These are phyloP conservation scores for Penicillium thymicola DNA, from an alignment of 2,329 filamentous ascomycete species.

Conservation along the genomic window DNA sequence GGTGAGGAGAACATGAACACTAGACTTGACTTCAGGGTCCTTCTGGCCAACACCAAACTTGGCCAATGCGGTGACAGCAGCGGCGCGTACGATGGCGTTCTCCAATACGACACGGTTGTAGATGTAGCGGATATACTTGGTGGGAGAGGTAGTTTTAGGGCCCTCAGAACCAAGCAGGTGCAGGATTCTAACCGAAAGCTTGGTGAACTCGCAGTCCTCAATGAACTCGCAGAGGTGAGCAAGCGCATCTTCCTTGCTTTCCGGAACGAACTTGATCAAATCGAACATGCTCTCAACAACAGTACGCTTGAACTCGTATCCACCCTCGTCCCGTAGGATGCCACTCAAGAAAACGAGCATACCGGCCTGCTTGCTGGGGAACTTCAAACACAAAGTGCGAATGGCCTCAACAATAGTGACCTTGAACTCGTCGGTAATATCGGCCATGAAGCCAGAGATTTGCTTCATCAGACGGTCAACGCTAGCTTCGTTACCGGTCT, in stretches of 20 bases:
- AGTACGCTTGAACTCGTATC: constrained; percentile 96
- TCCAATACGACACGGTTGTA: constrained; percentile 98
- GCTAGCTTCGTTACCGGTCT: constrained; percentile 96
- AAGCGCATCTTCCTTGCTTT: constrained; percentile 72
- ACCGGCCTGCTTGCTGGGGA: constrained; percentile 94
- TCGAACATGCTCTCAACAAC: constrained; percentile 99
- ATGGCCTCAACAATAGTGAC: constrained; percentile 99
- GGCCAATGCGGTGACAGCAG: constrained; percentile 89
- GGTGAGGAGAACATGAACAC: constrained; percentile 86
- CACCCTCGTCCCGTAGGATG: constrained; percentile 94
- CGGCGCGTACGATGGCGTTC: constrained; percentile 91
- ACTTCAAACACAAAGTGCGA: constrained; percentile 92
- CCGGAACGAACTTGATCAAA: constrained; percentile 96
- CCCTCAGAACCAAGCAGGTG: constrained; percentile 93
- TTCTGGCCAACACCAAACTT: constrained; percentile 98
- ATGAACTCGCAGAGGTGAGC: constrained; percentile 98
- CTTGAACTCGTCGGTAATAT: constrained; percentile 99
- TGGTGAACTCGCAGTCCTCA: constrained; percentile 98
- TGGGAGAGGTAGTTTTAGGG: constrained; percentile 90
- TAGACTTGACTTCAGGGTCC: constrained; percentile 94
- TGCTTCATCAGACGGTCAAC: constrained; percentile 98
- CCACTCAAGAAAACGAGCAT: constrained; percentile 97
- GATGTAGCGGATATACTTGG: constrained; percentile 98
- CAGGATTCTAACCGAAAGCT: constrained; percentile 90
- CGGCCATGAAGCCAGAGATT: constrained; percentile 96